Percentiles rank a stretch among this genome's conserved stretches.
Conservation (phyloP, 139 green algal species). For the Picochlorum costavermella region DNA sequence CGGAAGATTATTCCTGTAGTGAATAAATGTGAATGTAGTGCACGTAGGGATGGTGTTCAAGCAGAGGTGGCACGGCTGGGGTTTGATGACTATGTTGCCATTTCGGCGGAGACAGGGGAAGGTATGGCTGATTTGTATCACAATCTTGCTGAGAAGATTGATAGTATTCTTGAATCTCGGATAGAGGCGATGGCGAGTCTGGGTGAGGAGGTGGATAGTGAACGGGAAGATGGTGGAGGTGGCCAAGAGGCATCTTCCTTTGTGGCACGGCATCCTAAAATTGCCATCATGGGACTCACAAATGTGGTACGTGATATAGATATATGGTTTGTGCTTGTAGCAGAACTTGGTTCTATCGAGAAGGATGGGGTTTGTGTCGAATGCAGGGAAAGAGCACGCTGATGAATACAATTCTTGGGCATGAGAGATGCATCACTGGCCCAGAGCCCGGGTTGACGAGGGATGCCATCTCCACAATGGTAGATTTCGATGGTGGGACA, state of each 20-base stretch:
- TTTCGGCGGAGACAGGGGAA: conserved; percentile 81
- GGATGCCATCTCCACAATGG: conserved; percentile 52
- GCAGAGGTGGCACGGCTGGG: conserved; percentile 50
- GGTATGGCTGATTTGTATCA: conserved; percentile 80
- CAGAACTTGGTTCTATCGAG: too few relatives aligned
- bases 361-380: not conserved
- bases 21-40: conserved; percentile 80
- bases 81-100: conserved; percentile 66
- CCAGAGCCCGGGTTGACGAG: conserved; percentile 86
- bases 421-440: conserved; percentile 76
- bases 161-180: not conserved
- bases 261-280: not conserved
- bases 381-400: conserved; percentile 71
- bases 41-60: not conserved
- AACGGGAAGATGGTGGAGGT: too few relatives aligned
- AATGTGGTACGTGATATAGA: conserved; percentile 44
- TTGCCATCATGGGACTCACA: conserved; percentile 72
- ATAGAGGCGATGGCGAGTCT: not conserved
- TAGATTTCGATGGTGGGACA: conserved; percentile 20
- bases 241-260: too few relatives aligned
- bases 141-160: conserved; percentile 31
- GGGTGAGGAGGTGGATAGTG: too few relatives aligned
- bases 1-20: conserved; percentile 50
- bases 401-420: conserved; percentile 67
- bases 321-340: not conserved